Base-by-base conservation (phyloP, 352 stramenopile genomes). In the Vaucheria bursata region DNA sequence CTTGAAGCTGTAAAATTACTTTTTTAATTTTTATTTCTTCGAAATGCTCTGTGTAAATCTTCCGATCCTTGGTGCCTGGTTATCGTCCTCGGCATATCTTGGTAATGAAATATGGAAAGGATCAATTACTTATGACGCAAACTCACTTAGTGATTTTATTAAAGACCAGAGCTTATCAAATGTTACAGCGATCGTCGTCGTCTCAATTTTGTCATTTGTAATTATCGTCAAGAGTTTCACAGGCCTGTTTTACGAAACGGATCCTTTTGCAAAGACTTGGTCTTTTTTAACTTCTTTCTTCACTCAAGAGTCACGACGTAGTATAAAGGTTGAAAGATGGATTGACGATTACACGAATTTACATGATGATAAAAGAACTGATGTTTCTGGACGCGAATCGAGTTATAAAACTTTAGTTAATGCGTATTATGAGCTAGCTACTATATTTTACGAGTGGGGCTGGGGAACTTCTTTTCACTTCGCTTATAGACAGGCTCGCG, bases 391-490 rank as follows among this genome's bases (percentile, higher is more conserved):
- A 18, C 52, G 78, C n/a, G 78, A 83, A 37, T 69, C 72, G 12
- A 83, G 65, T 52, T 83, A 83, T 74, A 77, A 76, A 7, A 83
- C 77, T 68, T 45, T 83, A 35, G 78, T 83, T 8, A 89, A 90
- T 77, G 83, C 84, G 33, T 91, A 91, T 83, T 93, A 93, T 77
- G 89, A 93, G 74, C 84, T 94, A 8, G 88, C 88, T 33, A 93
- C 89, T 3, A 74, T 90, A 12, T 94, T 94, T 79, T 94, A 94
- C 79, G 89, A 94, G 78, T 92, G 88, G 87, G 89, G 89, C 33
- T 94, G 89, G 89, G 89, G 90, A 50, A 52, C 80, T 39, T 90
- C 74, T 29, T 95, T 95, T 79, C 90, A 95, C 76, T 95, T 94
- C 80, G 87, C 89, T 7, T 86, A 90, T 79, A 82, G 88, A 18